Evolutionary conservation across 306 rosid genomes (phyloP).

Genomic region (Trifolium subterraneum): DNA sequence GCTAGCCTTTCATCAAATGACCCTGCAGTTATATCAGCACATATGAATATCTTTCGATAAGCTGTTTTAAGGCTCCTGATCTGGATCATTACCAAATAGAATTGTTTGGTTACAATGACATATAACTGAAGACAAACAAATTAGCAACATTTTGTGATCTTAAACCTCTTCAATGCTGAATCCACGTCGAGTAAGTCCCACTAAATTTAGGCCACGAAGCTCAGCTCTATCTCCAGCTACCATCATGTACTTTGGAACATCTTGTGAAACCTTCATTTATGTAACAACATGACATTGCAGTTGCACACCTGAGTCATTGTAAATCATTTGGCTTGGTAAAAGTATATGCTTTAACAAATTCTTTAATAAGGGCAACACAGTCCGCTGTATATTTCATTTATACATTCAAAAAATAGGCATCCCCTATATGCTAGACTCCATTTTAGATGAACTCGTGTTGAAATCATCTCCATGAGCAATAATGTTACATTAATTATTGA

Average conservation of each 20-base stretch:
- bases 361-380: constrained; percentile 4
- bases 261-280: constrained; percentile 78
- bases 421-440: constrained; percentile 16
- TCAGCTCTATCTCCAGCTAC: constrained; percentile 86
- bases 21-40: constrained; percentile 49
- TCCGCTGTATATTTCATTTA: background rate
- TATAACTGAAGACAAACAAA: constrained; percentile 30
- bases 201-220: constrained; percentile 86
- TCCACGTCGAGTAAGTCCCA: constrained; percentile 81
- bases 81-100: constrained; percentile 53
- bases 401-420: constrained; percentile 7
- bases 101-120: constrained; percentile 34
- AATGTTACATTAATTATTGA: background rate
- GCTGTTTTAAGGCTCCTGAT: constrained; percentile 72
- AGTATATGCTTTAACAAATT: constrained; percentile 37
- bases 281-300: constrained; percentile 43
- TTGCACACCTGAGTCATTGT: constrained; percentile 34
- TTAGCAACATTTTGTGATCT: constrained; percentile 23
- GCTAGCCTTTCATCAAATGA: constrained; percentile 79
- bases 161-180: constrained; percentile 71
- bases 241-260: constrained; percentile 88
- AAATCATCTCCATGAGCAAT: constrained; percentile 18
- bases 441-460: constrained; percentile 16
- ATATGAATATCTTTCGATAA: constrained; percentile 83
- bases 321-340: constrained; percentile 37